Conservation (phyloP, 2,329 filamentous ascomycete species). For the Ilyonectria destructans region DNA sequence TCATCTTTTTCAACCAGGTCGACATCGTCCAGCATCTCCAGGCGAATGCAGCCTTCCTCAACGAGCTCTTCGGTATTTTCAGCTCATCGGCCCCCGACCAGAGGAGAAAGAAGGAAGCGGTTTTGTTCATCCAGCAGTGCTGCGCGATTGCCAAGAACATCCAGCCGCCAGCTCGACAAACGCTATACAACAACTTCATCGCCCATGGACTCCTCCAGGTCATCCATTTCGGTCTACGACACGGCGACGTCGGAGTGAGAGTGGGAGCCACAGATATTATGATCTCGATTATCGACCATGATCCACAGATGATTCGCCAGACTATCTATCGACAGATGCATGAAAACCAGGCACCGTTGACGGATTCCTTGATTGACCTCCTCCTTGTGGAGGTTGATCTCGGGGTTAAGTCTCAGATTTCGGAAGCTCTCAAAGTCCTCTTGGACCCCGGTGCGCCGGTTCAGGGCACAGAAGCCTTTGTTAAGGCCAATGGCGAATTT, state of each 20-base stretch:
- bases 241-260: conserved; percentile 86
- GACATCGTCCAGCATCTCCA: conserved; percentile 98
- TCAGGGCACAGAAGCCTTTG: conserved; percentile 69
- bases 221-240: conserved; percentile 91
- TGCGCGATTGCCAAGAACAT: conserved; percentile 95
- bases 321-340: conserved; percentile 94
- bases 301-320: conserved; percentile 92
- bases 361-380: conserved; percentile 93
- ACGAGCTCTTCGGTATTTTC: conserved; percentile 92
- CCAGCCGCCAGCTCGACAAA: conserved; percentile 85
- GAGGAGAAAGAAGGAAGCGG: conserved; percentile 90
- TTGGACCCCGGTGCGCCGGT: conserved; percentile 78
- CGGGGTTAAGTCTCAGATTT: conserved; percentile 95
- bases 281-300: conserved; percentile 95
- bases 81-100: conserved; percentile 74
- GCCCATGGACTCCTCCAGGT: conserved; percentile 89
- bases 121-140: conserved; percentile 97
- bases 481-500: conserved; percentile 79
- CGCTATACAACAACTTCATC: conserved; percentile 92
- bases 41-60: conserved; percentile 82
- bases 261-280: conserved; percentile 95
- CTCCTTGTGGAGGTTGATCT: conserved; percentile 92
- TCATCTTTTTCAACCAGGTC: conserved; percentile 99
- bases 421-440: conserved; percentile 94
- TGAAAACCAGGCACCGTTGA: conserved; percentile 88